Percentiles rank a stretch among this genome's conserved stretches.
Evolutionary conservation across 2,329 filamentous ascomycete species (phyloP).

Genomic region (Ophiosphaerella herpotricha): DNA sequence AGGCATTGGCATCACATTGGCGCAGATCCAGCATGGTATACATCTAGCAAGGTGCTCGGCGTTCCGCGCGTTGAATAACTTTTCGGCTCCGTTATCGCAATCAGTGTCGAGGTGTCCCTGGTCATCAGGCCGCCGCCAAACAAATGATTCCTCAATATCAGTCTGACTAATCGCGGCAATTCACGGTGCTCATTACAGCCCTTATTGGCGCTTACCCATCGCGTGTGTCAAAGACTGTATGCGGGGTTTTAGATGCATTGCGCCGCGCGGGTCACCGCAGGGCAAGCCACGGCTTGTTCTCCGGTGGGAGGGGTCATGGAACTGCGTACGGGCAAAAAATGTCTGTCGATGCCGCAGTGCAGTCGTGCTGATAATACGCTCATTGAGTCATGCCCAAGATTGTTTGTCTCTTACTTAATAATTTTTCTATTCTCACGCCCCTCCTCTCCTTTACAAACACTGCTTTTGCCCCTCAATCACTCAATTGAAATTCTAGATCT

Average conservation of each 20-base stretch:
- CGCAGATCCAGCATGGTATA: conserved; percentile 14
- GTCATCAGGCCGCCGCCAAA: conserved; percentile 3
- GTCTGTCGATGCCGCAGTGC: conserved; percentile 23
- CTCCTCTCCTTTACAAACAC: conserved; percentile 1
- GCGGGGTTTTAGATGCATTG: conserved; percentile 19
- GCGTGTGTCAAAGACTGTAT: conserved; percentile 29
- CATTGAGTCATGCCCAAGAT: conserved; percentile 25
- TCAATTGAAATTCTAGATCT: background rate
- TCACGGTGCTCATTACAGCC: conserved; percentile 17
- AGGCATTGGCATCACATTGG: conserved; percentile 21
- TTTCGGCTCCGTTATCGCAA: conserved; percentile 13
- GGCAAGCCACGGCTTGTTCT: conserved; percentile 15
- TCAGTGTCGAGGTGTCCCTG: conserved; percentile 17
- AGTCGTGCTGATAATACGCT: conserved; percentile 30
- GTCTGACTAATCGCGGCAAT: conserved; percentile 31
- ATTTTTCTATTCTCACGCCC: background rate
- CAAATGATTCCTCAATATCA: background rate
- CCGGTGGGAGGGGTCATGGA: conserved; percentile 20
- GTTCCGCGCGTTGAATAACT: conserved; percentile 9
- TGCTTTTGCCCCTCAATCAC: background rate
- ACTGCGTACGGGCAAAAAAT: conserved; percentile 28
- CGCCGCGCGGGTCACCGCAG: conserved; percentile 16
- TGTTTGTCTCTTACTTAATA: conserved; percentile 7
- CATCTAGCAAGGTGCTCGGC: conserved; percentile 19
- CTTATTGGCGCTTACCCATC: conserved; percentile 21